Conservation (phyloP, 768 basidiomycete species). For the Pluteus cervinus region DNA sequence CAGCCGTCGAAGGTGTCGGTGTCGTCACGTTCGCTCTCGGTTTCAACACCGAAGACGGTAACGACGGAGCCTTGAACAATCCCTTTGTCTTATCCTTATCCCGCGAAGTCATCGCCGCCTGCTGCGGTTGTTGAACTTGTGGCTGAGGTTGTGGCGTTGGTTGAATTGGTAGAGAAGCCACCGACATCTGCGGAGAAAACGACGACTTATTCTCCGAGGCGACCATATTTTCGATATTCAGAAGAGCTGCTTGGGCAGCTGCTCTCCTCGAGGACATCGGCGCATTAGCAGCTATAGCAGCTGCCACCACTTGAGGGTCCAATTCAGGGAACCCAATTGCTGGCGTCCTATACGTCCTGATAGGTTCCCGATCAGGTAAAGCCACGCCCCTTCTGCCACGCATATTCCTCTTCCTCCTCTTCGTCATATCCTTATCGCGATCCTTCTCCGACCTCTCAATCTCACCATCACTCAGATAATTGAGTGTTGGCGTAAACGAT, state of each 20-base stretch:
- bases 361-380: constrained; percentile 89
- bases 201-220: constrained; percentile 83
- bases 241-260: constrained; percentile 76
- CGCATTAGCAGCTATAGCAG: constrained; percentile 57
- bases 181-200: constrained; percentile 47
- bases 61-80: constrained; percentile 66
- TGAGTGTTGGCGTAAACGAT: constrained; percentile 83
- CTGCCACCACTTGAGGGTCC: constrained; percentile 63
- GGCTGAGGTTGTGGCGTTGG: constrained; percentile 28
- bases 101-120: constrained; percentile 18
- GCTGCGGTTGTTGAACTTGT: constrained; percentile 11
- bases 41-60: constrained; percentile 46
- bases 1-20: constrained; percentile 64
- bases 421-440: constrained; percentile 87
- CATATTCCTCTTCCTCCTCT: constrained; percentile 79
- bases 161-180: constrained; percentile 26
- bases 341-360: constrained; percentile 87
- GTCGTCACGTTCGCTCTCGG: constrained; percentile 55
- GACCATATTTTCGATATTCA: constrained; percentile 89
- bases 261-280: constrained; percentile 75
- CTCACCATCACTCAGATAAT: constrained; percentile 83
- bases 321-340: constrained; percentile 80
- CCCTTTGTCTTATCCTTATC: constrained; percentile 71
- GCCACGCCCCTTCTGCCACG: constrained; percentile 75
- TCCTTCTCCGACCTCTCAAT: constrained; percentile 88